Conservation (phyloP, 2,329 filamentous ascomycete genomes). For the Pseudogymnoascus sp. region DNA sequence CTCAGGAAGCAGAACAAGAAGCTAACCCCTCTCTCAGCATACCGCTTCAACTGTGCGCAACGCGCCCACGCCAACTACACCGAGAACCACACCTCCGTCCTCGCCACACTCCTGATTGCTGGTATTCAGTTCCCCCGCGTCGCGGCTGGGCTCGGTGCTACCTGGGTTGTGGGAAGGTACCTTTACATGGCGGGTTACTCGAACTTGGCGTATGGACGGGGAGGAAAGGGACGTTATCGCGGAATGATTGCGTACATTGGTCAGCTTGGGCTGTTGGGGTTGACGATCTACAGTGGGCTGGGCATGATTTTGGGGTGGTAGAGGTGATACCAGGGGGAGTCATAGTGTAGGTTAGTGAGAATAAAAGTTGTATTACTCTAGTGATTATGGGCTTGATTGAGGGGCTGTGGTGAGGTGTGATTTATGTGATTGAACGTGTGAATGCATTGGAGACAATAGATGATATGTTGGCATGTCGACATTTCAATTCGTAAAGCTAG, state of each 20-base stretch:
- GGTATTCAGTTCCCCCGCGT: slow-evolving; percentile 47
- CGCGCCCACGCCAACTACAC: slow-evolving; percentile 56
- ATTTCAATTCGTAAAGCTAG: slow-evolving; percentile 3
- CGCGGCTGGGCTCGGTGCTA: slow-evolving; percentile 41
- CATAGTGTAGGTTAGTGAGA: not conserved
- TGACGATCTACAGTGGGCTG: slow-evolving; percentile 21
- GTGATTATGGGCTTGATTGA: not conserved
- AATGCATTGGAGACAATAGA: not conserved
- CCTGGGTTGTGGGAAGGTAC: slow-evolving; percentile 45
- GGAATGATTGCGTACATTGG: slow-evolving; percentile 20
- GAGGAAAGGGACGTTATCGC: slow-evolving; percentile 17
- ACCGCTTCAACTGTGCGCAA: slow-evolving; percentile 57
- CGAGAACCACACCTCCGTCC: slow-evolving; percentile 50
- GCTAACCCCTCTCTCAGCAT: slow-evolving; percentile 17
- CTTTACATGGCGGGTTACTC: slow-evolving; percentile 49
- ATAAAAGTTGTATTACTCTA: not conserved
- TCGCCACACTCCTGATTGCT: slow-evolving; percentile 46
- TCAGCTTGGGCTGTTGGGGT: slow-evolving; percentile 21
- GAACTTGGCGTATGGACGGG: slow-evolving; percentile 12
- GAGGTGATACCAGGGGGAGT: slow-evolving; percentile 1
- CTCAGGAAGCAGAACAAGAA: too few species aligned
- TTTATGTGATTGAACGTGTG: not conserved
- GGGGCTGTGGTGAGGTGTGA: not conserved
- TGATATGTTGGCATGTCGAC: not conserved
- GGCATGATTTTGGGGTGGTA: slow-evolving; percentile 21